A percentile compares a stretch with the other conserved stretches of the same genome.
These are phyloP conservation scores for Amphibolis antarctica DNA, from an alignment of 106 monocot species.

Conservation along the genomic window DNA sequence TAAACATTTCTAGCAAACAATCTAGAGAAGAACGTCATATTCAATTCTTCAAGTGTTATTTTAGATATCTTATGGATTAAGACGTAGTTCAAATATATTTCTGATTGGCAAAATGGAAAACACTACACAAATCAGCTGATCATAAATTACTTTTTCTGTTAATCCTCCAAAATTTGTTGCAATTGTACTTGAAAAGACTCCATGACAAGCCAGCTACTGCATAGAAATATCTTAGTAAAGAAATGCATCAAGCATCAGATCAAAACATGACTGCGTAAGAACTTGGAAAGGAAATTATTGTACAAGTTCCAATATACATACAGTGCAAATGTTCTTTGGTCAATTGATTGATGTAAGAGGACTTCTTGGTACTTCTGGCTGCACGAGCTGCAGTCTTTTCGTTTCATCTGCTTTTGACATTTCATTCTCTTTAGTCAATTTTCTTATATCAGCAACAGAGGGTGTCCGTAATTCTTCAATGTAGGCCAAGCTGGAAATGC, in stretches of 20 bases:
- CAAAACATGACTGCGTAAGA: not conserved
- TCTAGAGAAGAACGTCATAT: too few relatives aligned
- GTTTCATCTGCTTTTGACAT: not conserved
- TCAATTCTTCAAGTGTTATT: too few relatives aligned
- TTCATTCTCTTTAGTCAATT: slow-evolving; percentile 10
- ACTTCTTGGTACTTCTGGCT: slow-evolving; percentile 23
- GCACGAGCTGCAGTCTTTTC: slow-evolving; percentile 1
- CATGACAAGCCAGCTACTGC: not conserved
- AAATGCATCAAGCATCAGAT: not conserved
- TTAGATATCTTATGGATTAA: too few relatives aligned
- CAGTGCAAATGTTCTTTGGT: not conserved
- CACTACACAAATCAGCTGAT: not conserved
- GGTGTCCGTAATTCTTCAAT: slow-evolving; percentile 27
- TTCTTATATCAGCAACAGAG: slow-evolving; percentile 3
- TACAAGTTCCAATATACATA: not conserved
- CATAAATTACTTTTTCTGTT: too few relatives aligned
- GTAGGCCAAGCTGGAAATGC: slow-evolving; percentile 24
- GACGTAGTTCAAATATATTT: too few relatives aligned
- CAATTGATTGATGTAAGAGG: slow-evolving; percentile 29
- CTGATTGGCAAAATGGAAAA: not conserved
- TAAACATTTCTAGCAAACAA: too few relatives aligned
- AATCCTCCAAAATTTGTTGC: too few relatives aligned
- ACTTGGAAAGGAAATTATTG: not conserved
- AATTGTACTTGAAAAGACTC: not conserved
- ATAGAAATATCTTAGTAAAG: not conserved